Percentiles rank a stretch among this genome's conserved stretches.
These are phyloP conservation scores for Posidonia oceanica DNA, from an alignment of 116 monocot species.

Conservation along the genomic window DNA sequence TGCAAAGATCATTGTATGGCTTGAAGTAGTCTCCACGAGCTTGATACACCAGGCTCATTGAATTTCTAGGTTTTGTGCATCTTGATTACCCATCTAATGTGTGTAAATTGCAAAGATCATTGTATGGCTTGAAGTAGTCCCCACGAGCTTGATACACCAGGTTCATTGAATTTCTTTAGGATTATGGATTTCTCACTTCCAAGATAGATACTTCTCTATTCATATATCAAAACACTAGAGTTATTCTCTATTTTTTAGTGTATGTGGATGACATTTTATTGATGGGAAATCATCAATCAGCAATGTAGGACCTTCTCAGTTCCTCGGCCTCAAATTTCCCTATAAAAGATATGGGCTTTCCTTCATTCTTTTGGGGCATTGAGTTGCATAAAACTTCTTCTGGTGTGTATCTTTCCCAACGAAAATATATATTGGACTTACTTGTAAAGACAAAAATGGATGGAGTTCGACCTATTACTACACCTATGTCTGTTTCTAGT, in stretches of 20 bases:
- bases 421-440: background rate
- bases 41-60: no score
- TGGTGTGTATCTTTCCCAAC: background rate
- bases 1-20: background rate
- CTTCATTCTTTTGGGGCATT: background rate
- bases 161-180: background rate
- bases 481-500: no score
- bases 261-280: conserved; percentile 1
- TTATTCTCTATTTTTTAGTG: background rate
- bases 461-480: no score
- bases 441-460: no score
- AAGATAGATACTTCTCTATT: background rate
- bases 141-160: background rate
- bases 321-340: background rate
- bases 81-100: background rate
- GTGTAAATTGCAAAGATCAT: background rate
- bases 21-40: background rate
- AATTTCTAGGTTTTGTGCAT: background rate
- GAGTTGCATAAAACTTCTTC: background rate
- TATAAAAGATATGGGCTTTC: background rate
- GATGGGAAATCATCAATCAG: background rate
- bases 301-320: background rate
- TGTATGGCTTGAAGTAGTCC: background rate
- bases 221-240: background rate
- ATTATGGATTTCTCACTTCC: background rate